phyloP scores from a whole-genome alignment of 2,329 filamentous ascomycete genomes.

The Colletotrichum neosansevieriae region DNA sequence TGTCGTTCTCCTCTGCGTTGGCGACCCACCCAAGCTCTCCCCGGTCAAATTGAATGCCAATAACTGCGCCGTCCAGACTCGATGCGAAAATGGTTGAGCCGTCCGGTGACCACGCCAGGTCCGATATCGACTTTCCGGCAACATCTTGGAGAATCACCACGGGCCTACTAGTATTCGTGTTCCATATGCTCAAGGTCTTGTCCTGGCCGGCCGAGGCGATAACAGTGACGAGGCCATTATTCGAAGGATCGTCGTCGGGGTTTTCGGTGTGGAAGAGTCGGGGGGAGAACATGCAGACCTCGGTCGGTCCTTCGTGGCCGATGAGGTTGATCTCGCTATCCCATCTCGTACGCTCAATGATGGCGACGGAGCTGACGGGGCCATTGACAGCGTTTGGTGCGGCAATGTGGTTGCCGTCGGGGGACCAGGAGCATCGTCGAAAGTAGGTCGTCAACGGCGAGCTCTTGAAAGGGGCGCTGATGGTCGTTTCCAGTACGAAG shows the following conservation, averaged over 20 bases:
- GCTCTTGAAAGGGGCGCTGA: constrained; percentile 86
- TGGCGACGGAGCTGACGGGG: constrained; percentile 95
- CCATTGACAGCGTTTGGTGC: constrained; percentile 98
- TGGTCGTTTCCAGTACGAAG: constrained; percentile 94
- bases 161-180: constrained; percentile 92
- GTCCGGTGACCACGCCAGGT: constrained; percentile 93
- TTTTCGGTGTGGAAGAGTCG: constrained; percentile 84
- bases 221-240: constrained; percentile 79
- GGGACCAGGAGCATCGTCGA: constrained; percentile 95
- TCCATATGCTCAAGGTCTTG: constrained; percentile 97
- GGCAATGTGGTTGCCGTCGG: constrained; percentile 96
- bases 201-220: constrained; percentile 98
- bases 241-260: constrained; percentile 65
- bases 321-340: constrained; percentile 98
- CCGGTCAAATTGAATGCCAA: constrained; percentile 83
- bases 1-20: constrained; percentile 88
- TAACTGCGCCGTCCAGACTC: constrained; percentile 89
- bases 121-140: constrained; percentile 90
- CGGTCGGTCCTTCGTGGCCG: constrained; percentile 95
- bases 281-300: constrained; percentile 97
- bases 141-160: constrained; percentile 92
- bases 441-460: constrained; percentile 98
- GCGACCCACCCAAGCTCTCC: constrained; percentile 93
- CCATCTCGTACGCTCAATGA: constrained; percentile 92
- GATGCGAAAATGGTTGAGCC: constrained; percentile 88